phyloP scores from a whole-genome alignment of 1,139 yeast genomes.

The Suhomyces guaymorum region DNA sequence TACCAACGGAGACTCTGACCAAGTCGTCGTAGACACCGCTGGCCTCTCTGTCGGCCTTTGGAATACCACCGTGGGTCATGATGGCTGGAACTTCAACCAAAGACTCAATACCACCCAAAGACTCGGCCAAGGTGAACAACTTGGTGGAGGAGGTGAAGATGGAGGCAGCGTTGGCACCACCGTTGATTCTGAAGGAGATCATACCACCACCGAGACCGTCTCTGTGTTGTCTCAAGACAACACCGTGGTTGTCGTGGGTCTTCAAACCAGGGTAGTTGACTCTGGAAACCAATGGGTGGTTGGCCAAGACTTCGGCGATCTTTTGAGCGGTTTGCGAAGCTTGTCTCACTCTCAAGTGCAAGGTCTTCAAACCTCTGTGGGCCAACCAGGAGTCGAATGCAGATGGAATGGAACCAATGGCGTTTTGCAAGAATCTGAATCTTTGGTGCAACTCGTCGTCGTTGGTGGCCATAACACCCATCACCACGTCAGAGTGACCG shows the following conservation, averaged over 20 bases:
- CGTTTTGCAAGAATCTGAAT: constrained; percentile 79
- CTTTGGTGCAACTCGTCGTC: constrained; percentile 59
- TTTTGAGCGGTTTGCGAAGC: constrained; percentile 66
- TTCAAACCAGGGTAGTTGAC: constrained; percentile 85
- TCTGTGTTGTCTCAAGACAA: constrained; percentile 76
- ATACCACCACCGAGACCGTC: constrained; percentile 90
- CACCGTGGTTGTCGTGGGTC: constrained; percentile 61
- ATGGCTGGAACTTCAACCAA: constrained; percentile 86
- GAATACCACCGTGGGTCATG: constrained; percentile 93
- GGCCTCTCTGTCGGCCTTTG: constrained; percentile 74
- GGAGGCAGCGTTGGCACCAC: constrained; percentile 78
- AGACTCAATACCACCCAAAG: constrained; percentile 88
- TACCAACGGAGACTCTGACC: constrained; percentile 82
- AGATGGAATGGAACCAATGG: constrained; percentile 86
- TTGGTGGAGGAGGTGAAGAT: constrained; percentile 72
- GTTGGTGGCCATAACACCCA: constrained; percentile 81
- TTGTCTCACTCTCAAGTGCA: constrained; percentile 77
- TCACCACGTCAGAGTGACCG: constrained; percentile 90
- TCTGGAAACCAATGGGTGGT: constrained; percentile 53
- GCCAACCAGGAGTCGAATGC: constrained; percentile 93
- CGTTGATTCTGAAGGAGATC: constrained; percentile 83
- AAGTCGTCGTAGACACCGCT: constrained; percentile 83
- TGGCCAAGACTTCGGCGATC: constrained; percentile 66
- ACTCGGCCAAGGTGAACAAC: constrained; percentile 83
- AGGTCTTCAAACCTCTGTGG: constrained; percentile 87